Conservation (phyloP, 768 basidiomycete species). For the Suillus clintonianus region DNA sequence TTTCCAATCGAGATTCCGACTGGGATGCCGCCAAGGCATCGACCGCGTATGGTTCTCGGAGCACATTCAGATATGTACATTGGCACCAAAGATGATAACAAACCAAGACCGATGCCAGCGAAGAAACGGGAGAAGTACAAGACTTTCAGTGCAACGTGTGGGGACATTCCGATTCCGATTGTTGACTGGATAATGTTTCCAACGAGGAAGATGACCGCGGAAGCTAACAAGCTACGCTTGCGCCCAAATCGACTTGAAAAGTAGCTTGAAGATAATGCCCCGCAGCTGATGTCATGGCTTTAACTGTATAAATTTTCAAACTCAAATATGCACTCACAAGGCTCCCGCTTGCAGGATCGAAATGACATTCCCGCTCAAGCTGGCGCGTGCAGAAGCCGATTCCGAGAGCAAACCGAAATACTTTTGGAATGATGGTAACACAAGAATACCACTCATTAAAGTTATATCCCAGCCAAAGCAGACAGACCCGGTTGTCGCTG, state of each 20-base stretch:
- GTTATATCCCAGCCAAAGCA: conserved; percentile 40
- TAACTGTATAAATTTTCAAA: background rate
- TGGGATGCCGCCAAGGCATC: conserved; percentile 35
- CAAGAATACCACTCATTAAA: conserved; percentile 36
- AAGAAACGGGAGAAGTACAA: conserved; percentile 44
- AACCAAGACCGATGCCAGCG: conserved; percentile 49
- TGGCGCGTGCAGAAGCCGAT: conserved; percentile 21
- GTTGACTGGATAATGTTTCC: conserved; percentile 38
- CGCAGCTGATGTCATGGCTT: conserved; percentile 17
- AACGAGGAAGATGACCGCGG: conserved; percentile 33
- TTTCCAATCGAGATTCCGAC: conserved; percentile 33
- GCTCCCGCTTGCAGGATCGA: conserved; percentile 38
- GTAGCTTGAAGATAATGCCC: conserved; percentile 30
- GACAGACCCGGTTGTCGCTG: conserved; percentile 34
- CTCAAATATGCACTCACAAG: conserved; percentile 23
- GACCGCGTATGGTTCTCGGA: conserved; percentile 38
- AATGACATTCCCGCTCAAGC: conserved; percentile 37
- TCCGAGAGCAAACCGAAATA: conserved; percentile 36
- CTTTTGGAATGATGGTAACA: conserved; percentile 35
- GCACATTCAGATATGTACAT: conserved; percentile 40
- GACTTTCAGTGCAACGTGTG: conserved; percentile 24
- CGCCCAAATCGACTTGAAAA: conserved; percentile 34
- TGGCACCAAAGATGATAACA: conserved; percentile 36
- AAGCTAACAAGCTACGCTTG: conserved; percentile 31
- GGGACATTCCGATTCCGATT: conserved; percentile 31